Evolutionary conservation across 306 rosid species (phyloP), one percentile per base, ranked within the genome.

Genomic region (Glycine latifolia): DNA sequence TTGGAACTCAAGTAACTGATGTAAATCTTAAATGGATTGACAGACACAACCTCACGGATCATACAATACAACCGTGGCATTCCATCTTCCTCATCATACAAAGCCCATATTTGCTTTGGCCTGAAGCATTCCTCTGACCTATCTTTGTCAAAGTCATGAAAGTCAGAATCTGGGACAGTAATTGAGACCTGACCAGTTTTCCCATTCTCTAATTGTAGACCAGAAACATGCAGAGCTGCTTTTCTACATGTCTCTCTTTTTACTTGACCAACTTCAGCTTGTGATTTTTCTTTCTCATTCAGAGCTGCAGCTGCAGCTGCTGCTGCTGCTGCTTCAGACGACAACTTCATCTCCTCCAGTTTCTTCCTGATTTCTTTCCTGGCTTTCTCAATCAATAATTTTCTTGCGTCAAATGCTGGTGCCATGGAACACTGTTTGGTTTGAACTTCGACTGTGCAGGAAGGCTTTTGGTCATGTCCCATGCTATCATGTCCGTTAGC

Each of bases 1-100:
- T 94, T 96, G 8, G 99, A 96, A 84, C 79, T 89, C 89, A 96
- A 85, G 88, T 92, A 96, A 83, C 94, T 89, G 15, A 96, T 93
- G 79, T 76, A 93, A 81, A 96, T 81, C 87, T 91, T 93, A 60
- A 96, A 96, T 71, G 99, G 99, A 65, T 79, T 87, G 71, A 96
- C 82, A 35, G 99, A 91, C 81, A 93, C 79, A 54, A 96, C 88
- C 87, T 96, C 98, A 3, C 98, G 99, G 86, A 96, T 85, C 78
- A 96, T 85, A 85, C 99, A 96, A 89, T 96, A 94, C 91, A 96
- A 87, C 44, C 99, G 94, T 20, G 99, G 99, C 99, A 96, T 96
- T 31, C 98, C 98, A 80, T 96, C 99, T 73, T 94, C 98, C 83
- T 96, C 99, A 58, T 96, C 99, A 80, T 96, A 96, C 63, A 96